phyloP scores from a whole-genome alignment of 164 flowering plant genomes.

The Umbellularia californica region DNA sequence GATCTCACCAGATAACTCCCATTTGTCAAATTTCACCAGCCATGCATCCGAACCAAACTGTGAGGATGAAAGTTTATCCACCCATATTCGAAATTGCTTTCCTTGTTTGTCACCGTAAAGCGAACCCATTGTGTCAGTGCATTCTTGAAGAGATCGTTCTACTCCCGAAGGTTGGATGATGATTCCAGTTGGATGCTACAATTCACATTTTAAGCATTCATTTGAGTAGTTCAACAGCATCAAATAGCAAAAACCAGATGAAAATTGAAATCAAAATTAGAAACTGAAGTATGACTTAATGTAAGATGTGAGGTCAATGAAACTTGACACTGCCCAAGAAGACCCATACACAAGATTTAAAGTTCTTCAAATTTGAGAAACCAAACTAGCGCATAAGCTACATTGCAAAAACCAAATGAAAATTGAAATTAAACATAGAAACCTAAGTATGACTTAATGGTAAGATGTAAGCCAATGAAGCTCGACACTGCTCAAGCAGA shows the following conservation, averaged over 20 bases:
- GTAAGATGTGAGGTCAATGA: no score
- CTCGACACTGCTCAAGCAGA: no score
- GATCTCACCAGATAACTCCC: slow-evolving; percentile 59
- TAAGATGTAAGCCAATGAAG: no score
- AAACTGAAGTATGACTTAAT: no score
- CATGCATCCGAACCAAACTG: slow-evolving; percentile 52
- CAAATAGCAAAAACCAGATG: not conserved
- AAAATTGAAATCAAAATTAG: not conserved
- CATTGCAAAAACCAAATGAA: no score
- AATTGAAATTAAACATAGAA: no score
- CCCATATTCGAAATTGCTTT: slow-evolving; percentile 55
- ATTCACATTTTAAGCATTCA: slow-evolving; percentile 9
- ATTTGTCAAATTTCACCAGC: slow-evolving; percentile 70
- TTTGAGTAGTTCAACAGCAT: not conserved
- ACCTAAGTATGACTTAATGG: no score
- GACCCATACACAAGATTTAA: no score
- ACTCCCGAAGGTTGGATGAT: slow-evolving; percentile 61
- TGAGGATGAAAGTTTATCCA: slow-evolving; percentile 49
- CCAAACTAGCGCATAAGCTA: no score
- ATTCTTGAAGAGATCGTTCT: slow-evolving; percentile 37
- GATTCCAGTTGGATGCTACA: slow-evolving; percentile 47
- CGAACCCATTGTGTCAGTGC: slow-evolving; percentile 29
- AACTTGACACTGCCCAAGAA: no score
- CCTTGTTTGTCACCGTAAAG: slow-evolving; percentile 60
- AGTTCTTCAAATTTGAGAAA: no score